phyloP scores from a whole-genome alignment of 306 rosid species.

The Citrullus mucosospermus region DNA sequence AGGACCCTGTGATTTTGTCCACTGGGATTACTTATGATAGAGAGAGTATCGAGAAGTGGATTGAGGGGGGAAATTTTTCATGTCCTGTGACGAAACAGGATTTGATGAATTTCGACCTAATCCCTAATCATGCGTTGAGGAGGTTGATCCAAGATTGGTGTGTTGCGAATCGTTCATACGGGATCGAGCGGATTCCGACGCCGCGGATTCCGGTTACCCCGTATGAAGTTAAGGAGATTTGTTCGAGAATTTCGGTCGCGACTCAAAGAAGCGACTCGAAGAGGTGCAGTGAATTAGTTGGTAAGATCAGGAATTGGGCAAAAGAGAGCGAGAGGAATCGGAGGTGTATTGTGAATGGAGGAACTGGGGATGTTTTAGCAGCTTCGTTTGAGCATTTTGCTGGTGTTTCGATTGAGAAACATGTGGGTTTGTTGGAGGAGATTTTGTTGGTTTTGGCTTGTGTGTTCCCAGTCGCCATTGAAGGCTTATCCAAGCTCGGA shows the following conservation, averaged over 20 bases:
- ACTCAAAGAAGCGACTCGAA: slow-evolving; percentile 22
- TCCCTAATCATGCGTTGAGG: slow-evolving; percentile 65
- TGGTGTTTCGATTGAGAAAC: slow-evolving; percentile 17
- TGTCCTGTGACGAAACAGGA: slow-evolving; percentile 63
- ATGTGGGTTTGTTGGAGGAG: slow-evolving; percentile 29
- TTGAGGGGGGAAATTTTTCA: slow-evolving; percentile 47
- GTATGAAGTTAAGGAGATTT: slow-evolving; percentile 31
- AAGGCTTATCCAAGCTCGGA: slow-evolving; percentile 29
- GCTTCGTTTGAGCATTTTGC: slow-evolving; percentile 39
- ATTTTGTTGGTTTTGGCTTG: slow-evolving; percentile 27
- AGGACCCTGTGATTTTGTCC: slow-evolving; percentile 60
- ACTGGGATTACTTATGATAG: slow-evolving; percentile 81
- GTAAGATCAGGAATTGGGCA: slow-evolving; percentile 53
- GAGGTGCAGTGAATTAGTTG: slow-evolving; percentile 33
- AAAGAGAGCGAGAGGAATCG: slow-evolving; percentile 75
- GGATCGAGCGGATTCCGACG: slow-evolving; percentile 76
- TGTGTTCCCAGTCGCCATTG: slow-evolving; percentile 29
- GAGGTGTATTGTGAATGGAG: slow-evolving; percentile 31
- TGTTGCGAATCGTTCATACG: slow-evolving; percentile 43
- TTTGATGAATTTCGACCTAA: slow-evolving; percentile 30
- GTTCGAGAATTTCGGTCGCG: slow-evolving; percentile 22
- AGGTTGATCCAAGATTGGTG: slow-evolving; percentile 86
- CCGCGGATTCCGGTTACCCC: slow-evolving; percentile 51
- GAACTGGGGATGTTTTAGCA: slow-evolving; percentile 26
- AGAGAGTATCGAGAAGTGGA: slow-evolving; percentile 75